Evolutionary conservation across 192 early-diverging fungal genomes (phyloP).

Genomic region (Coemansia sp.): DNA sequence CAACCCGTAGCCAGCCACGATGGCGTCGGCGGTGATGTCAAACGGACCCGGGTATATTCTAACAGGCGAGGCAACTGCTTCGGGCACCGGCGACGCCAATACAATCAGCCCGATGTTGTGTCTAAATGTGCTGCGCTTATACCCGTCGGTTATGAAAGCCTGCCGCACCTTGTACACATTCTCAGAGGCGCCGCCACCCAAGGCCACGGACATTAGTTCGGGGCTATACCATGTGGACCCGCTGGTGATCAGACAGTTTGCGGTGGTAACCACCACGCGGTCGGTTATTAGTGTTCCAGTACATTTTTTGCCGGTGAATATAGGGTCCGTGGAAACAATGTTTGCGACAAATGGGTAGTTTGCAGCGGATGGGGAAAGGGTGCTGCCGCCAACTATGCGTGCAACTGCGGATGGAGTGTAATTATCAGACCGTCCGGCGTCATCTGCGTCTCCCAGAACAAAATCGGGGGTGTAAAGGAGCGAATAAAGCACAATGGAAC

Average conservation of each 20-base stretch:
- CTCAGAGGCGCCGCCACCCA: conserved; percentile 1
- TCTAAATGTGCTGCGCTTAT: conserved; percentile 1
- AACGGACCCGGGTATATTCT: conserved; percentile 11
- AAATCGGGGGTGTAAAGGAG: background rate
- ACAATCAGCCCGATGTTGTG: conserved; percentile 32
- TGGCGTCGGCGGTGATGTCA: background rate
- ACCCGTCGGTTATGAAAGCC: conserved; percentile 18
- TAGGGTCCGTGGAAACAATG: conserved; percentile 20
- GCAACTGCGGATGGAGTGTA: background rate
- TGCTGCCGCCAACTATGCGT: background rate
- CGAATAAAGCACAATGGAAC: background rate
- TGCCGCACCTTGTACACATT: conserved; percentile 15
- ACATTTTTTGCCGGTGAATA: conserved; percentile 35
- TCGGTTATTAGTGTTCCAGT: conserved; percentile 23
- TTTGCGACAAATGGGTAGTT: conserved; percentile 25
- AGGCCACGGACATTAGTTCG: conserved; percentile 15
- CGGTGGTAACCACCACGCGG: conserved; percentile 27
- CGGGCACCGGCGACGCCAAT: conserved; percentile 20
- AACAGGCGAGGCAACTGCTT: conserved; percentile 13
- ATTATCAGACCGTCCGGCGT: background rate
- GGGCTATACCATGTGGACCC: conserved; percentile 20
- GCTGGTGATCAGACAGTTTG: conserved; percentile 33
- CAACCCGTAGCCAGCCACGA: conserved; percentile 18
- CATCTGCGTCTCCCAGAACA: background rate
- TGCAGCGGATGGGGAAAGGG: background rate